Conservation (phyloP, 1,284 basidiomycete genomes). For the Fomitopsis palustris region DNA sequence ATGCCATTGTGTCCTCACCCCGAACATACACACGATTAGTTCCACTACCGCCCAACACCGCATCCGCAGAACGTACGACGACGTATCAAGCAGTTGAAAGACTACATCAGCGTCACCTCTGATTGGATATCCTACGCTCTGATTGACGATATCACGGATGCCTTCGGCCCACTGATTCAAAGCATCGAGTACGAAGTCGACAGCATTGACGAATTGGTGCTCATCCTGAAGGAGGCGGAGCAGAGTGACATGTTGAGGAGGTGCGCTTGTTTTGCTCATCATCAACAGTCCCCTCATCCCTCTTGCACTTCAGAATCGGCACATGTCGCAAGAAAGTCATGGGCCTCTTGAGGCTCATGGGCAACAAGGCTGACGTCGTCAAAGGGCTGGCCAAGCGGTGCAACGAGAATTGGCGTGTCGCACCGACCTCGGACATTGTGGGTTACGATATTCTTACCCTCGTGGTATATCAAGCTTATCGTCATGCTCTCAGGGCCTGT, state of each 20-base stretch:
- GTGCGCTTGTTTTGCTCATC: conserved; percentile 25
- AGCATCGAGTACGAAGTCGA: conserved; percentile 99
- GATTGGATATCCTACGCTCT: conserved; percentile 99
- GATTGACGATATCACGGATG: conserved; percentile 99
- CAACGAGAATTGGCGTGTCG: conserved; percentile 99
- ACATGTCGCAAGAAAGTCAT: conserved; percentile 99
- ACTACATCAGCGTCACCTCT: conserved; percentile 98
- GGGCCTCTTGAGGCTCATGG: conserved; percentile 95
- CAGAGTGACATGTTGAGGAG: conserved; percentile 77
- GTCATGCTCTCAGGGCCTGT: conserved; percentile 65
- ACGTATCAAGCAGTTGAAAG: conserved; percentile 98
- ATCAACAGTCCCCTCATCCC: not conserved
- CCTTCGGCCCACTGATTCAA: conserved; percentile 98
- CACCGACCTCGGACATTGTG: conserved; percentile 96
- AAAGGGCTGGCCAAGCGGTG: conserved; percentile 98
- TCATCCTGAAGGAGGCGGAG: conserved; percentile 89
- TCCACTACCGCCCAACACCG: conserved; percentile 96
- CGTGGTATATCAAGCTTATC: not conserved
- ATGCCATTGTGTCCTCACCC: not conserved
- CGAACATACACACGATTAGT: conserved; percentile 43
- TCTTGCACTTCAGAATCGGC: conserved; percentile 68
- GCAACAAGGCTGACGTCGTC: conserved; percentile 99
- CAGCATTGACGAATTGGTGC: conserved; percentile 95
- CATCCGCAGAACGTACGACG: conserved; percentile 98
- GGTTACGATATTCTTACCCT: conserved; percentile 26